These are phyloP conservation scores for Xanthoconium stramineum DNA, from an alignment of 768 basidiomycete species.

Conservation along the genomic window DNA sequence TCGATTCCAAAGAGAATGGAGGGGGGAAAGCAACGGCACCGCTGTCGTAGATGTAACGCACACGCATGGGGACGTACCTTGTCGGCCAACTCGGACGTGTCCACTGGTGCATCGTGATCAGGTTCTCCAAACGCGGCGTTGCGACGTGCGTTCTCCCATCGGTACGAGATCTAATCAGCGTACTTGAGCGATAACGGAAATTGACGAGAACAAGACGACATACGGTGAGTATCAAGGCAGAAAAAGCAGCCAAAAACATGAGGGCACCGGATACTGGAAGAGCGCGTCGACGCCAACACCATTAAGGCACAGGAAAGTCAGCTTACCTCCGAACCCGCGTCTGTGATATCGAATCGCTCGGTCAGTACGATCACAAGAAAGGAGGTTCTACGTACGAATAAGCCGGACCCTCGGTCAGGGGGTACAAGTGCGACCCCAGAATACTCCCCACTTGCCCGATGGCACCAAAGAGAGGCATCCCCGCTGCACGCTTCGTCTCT, in stretches of 20 bases:
- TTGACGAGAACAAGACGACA: neutral
- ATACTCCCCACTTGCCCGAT: constrained; percentile 43
- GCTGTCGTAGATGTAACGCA: neutral
- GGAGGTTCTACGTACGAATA: constrained; percentile 30
- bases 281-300: too few species aligned
- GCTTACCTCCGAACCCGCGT: constrained; percentile 4
- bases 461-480: constrained; percentile 41
- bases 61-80: constrained; percentile 22
- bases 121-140: constrained; percentile 53
- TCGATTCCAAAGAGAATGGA: neutral
- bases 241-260: constrained; percentile 23
- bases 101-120: constrained; percentile 46
- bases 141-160: constrained; percentile 55
- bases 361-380: neutral
- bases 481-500: constrained; percentile 44
- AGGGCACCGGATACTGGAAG: constrained; percentile 18
- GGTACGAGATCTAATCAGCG: constrained; percentile 52
- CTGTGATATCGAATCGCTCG: neutral
- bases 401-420: constrained; percentile 35
- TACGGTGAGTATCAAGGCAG: constrained; percentile 21
- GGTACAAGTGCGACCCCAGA: constrained; percentile 41
- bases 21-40: too few species aligned
- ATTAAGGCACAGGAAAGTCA: neutral
- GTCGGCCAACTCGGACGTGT: constrained; percentile 65
- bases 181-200: neutral